phyloP scores from a whole-genome alignment of 441 rosid genomes.

The Erysimum cheiri region DNA sequence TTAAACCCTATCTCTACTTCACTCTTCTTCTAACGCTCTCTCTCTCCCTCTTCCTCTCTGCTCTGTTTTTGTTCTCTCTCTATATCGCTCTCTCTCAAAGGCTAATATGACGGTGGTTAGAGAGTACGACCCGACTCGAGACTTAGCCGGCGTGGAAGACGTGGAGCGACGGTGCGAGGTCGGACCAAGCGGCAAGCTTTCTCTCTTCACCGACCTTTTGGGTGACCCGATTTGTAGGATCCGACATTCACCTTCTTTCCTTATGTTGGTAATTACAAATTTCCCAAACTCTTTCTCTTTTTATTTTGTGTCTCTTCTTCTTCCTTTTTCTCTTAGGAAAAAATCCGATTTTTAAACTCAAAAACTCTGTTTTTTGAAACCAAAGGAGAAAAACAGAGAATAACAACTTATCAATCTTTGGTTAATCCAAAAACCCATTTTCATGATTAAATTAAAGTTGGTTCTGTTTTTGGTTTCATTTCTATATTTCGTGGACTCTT shows the following conservation, averaged over 20 bases:
- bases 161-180: slow-evolving; percentile 93
- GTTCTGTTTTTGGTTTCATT: neutral
- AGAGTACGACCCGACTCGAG: slow-evolving; percentile 67
- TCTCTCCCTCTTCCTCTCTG: neutral
- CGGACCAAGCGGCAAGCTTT: slow-evolving; percentile 89
- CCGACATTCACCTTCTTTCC: slow-evolving; percentile 97
- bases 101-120: slow-evolving; percentile 56
- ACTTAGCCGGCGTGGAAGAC: slow-evolving; percentile 65
- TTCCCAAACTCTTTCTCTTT: slow-evolving; percentile 13
- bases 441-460: neutral
- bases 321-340: neutral
- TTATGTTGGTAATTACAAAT: slow-evolving; percentile 75
- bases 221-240: slow-evolving; percentile 99
- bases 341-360: neutral
- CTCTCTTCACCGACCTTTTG: slow-evolving; percentile 93
- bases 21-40: slow-evolving; percentile 3
- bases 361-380: neutral
- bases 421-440: neutral
- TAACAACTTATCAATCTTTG: slow-evolving; percentile 13
- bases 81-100: slow-evolving; percentile 1
- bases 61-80: neutral
- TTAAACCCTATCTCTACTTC: slow-evolving; percentile 23
- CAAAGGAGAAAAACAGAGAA: neutral
- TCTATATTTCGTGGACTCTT: slow-evolving; percentile 13
- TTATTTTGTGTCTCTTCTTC: neutral